Percentiles rank a stretch among this genome's conserved stretches.
These are phyloP conservation scores for Tetrastigma voinierianum DNA, from an alignment of 164 flowering plant species.

Conservation along the genomic window DNA sequence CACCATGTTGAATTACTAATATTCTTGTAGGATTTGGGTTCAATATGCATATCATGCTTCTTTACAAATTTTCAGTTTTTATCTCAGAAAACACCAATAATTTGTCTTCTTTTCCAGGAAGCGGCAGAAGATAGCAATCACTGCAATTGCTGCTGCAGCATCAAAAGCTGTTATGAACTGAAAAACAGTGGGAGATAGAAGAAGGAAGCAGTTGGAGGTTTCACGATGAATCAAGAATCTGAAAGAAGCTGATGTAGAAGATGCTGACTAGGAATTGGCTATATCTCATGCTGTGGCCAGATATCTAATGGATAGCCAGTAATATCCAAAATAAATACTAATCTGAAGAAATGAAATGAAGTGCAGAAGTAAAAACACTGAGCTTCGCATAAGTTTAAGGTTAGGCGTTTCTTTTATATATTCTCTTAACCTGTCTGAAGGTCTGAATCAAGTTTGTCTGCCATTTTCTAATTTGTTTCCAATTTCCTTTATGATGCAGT, in stretches of 20 bases:
- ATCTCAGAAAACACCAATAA: background rate
- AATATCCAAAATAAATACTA: slow-evolving; percentile 2
- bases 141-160: slow-evolving; percentile 84
- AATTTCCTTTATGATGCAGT: background rate
- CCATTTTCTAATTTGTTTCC: background rate
- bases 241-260: slow-evolving; percentile 19
- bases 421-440: background rate
- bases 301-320: slow-evolving; percentile 8
- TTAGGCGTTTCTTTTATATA: background rate
- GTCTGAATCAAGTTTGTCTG: background rate
- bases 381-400: background rate
- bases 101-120: slow-evolving; percentile 49
- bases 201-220: slow-evolving; percentile 91
- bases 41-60: too few relatives aligned
- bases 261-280: slow-evolving; percentile 7
- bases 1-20: too few relatives aligned
- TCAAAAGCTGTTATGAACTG: slow-evolving; percentile 75
- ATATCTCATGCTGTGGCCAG: slow-evolving; percentile 20
- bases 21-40: too few relatives aligned
- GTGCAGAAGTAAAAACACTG: background rate
- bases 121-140: slow-evolving; percentile 89
- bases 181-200: slow-evolving; percentile 92
- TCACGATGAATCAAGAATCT: slow-evolving; percentile 53
- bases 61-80: too few relatives aligned
- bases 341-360: slow-evolving; percentile 3